Evolutionary conservation across 495 filamentous ascomycete species (phyloP), one percentile per base, ranked within the genome.

Genomic region (Neurospora tetraspora): DNA sequence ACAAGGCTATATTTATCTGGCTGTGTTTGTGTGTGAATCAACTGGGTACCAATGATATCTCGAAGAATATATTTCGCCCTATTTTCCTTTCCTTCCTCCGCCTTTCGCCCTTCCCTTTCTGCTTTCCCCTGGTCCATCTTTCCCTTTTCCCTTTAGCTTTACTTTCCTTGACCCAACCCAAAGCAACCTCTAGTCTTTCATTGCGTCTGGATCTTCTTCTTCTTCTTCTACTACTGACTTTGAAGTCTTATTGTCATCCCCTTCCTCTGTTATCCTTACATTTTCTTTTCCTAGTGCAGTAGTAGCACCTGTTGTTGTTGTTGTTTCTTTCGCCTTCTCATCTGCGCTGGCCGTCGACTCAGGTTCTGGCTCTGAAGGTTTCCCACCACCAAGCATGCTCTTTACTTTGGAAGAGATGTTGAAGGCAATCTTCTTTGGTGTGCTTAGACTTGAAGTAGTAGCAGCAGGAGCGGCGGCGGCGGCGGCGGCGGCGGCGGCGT

Each of bases 371-470:
- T 20, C 31, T 4, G 34, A 65, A 18, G 18, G 31, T 12, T 71
- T 59, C 18, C 53, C 70, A n/a, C 39, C 70, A 20, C 42, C 27
- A 36, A 59, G 36, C 43, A 59, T 65, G 8, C 53, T 72, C 75
- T 83, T 86, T 5, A 82, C 70, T 12, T 75, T 74, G 2, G 81
- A 72, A 47, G 83, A 82, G 65, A 86, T 77, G 71, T 80, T 85
- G 61, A 86, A 84, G 18, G 84, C 77, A 69, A 86, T 85, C 77
- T 84, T 85, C 69, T 79, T 83, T 0, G 80, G 73, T 23, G 77
- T 80, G 4, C 42, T 53, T 11, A 40, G 43, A 38, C 23, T 73
- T 38, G 39, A 45, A 34, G 70, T 70, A 4, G 69, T 14, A 23
- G 71, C 70, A 42, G 42, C 4, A n/a, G 42, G 16, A 4, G 40